Conservation (phyloP, 371 early-diverging fungal species). For the Ordospora colligata region DNA sequence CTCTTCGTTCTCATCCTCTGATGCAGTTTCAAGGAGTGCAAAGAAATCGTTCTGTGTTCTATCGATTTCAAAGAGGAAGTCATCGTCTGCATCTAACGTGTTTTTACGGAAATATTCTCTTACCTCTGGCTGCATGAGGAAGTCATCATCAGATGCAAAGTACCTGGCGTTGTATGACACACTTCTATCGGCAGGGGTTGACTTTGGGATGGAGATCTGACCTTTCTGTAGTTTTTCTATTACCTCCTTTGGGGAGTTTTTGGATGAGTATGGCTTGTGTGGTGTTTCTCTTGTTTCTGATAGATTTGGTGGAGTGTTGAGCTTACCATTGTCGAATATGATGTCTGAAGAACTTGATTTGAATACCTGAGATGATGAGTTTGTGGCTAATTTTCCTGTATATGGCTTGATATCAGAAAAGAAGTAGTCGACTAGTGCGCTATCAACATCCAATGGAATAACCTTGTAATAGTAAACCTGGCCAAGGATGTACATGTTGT, state of each 20-base stretch:
- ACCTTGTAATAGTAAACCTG: slow-evolving; percentile 67
- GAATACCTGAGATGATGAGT: slow-evolving; percentile 45
- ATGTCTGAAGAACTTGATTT: background rate
- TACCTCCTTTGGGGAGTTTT: slow-evolving; percentile 19
- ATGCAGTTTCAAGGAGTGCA: slow-evolving; percentile 59
- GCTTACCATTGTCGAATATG: slow-evolving; percentile 10
- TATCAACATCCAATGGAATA: slow-evolving; percentile 52
- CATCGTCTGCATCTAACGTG: slow-evolving; percentile 66
- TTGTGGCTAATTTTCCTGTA: background rate
- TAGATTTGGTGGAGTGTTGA: slow-evolving; percentile 37
- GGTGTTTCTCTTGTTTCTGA: slow-evolving; percentile 19
- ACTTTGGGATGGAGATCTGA: background rate
- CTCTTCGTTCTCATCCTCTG: slow-evolving; percentile 55
- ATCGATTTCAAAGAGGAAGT: slow-evolving; percentile 66
- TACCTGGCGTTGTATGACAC: slow-evolving; percentile 58
- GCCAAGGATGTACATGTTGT: slow-evolving; percentile 68
- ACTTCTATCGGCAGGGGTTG: slow-evolving; percentile 6
- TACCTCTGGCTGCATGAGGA: slow-evolving; percentile 65
- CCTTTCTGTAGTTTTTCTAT: slow-evolving; percentile 31
- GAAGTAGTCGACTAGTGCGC: slow-evolving; percentile 56
- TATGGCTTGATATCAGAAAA: slow-evolving; percentile 27
- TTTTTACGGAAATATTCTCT: slow-evolving; percentile 67
- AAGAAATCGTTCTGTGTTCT: slow-evolving; percentile 62
- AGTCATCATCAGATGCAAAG: slow-evolving; percentile 71
- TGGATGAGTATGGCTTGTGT: background rate